These are phyloP conservation scores for Stylosanthes scabra DNA, from an alignment of 331 rosid species.

Conservation along the genomic window DNA sequence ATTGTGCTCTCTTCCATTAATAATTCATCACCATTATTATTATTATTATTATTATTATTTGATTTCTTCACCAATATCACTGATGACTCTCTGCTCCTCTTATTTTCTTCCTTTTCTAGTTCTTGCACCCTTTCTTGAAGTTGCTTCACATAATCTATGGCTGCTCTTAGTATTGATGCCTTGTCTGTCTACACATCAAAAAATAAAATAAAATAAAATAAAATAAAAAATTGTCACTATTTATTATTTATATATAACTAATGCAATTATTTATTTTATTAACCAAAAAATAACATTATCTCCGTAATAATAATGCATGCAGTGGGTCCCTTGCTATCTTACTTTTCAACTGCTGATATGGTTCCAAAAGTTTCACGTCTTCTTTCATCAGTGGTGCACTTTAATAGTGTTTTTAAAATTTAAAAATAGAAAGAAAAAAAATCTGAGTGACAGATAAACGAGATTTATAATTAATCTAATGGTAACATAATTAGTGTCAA, in stretches of 20 bases:
- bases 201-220: too few relatives aligned
- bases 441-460: too few relatives aligned
- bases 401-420: too few relatives aligned
- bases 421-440: too few relatives aligned
- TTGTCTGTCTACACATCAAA: slow-evolving; percentile 60
- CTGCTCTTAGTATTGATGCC: slow-evolving; percentile 80
- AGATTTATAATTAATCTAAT: too few relatives aligned
- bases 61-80: slow-evolving; percentile 41
- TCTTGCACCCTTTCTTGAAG: slow-evolving; percentile 58
- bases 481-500: too few relatives aligned
- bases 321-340: too few relatives aligned
- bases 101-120: slow-evolving; percentile 48
- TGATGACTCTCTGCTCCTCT: neutral
- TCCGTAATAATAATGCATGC: too few relatives aligned
- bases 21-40: slow-evolving; percentile 3
- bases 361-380: neutral
- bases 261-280: too few relatives aligned
- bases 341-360: neutral
- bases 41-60: slow-evolving; percentile 17
- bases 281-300: too few relatives aligned
- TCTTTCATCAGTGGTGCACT: neutral
- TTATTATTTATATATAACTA: too few relatives aligned
- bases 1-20: slow-evolving; percentile 40
- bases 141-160: slow-evolving; percentile 71
- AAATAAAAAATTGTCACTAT: too few relatives aligned